phyloP scores from a whole-genome alignment of 192 early-diverging fungal genomes.

The Coemansia sp. region DNA sequence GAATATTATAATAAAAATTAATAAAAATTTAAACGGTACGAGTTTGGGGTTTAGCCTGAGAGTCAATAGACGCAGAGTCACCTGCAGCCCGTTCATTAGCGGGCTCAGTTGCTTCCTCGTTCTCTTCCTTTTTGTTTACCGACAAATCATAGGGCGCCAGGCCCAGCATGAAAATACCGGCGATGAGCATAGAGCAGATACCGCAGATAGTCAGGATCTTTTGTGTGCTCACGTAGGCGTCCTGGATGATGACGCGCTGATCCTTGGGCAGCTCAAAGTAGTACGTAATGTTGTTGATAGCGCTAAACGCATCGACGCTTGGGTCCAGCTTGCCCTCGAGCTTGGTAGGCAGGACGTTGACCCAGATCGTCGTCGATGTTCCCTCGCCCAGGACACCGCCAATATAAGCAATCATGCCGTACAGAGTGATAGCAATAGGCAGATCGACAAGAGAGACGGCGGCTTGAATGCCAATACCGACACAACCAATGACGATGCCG shows the following conservation, averaged over 20 bases:
- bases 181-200: conserved; percentile 44
- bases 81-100: not conserved
- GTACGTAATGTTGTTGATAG: conserved; percentile 55
- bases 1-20: not conserved
- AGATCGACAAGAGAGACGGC: conserved; percentile 33
- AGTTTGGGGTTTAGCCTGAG: not conserved
- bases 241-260: conserved; percentile 49
- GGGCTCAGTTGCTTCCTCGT: not conserved
- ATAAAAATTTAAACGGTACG: not conserved
- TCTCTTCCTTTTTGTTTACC: conserved; percentile 1
- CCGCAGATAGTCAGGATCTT: conserved; percentile 49
- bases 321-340: conserved; percentile 25
- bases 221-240: conserved; percentile 45
- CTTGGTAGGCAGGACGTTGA: conserved; percentile 44
- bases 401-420: conserved; percentile 50
- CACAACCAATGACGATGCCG: conserved; percentile 48
- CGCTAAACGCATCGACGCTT: conserved; percentile 31
- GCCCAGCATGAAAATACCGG: conserved; percentile 44
- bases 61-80: conserved; percentile 1
- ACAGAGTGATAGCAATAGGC: conserved; percentile 52
- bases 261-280: conserved; percentile 47
- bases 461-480: conserved; percentile 51
- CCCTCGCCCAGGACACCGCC: conserved; percentile 52
- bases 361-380: conserved; percentile 48
- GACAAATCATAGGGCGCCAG: conserved; percentile 42